phyloP scores from a whole-genome alignment of 164 flowering plant species.

The Annona cherimola region DNA sequence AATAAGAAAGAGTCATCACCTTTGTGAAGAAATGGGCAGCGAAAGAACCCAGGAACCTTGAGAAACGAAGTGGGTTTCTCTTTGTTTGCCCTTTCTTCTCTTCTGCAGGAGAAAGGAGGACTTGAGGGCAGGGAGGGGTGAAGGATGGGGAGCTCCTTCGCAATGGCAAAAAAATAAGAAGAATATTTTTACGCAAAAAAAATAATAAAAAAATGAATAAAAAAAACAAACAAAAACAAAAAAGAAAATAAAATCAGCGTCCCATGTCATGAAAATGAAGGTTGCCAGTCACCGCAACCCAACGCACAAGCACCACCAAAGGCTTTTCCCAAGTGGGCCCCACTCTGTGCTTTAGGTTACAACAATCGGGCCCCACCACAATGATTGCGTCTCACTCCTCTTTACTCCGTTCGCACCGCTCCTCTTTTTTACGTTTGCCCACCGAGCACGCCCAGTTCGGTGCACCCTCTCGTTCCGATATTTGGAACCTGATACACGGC shows the following conservation, averaged over 20 bases:
- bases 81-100: neutral
- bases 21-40: neutral
- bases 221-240: too few relatives aligned
- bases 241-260: neutral
- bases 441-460: too few relatives aligned
- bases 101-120: neutral
- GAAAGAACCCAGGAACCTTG: neutral
- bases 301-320: conserved; percentile 1
- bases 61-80: neutral
- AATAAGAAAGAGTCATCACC: neutral
- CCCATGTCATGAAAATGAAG: conserved; percentile 1
- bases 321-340: neutral
- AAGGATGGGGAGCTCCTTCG: neutral
- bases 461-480: too few relatives aligned
- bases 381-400: neutral
- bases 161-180: neutral
- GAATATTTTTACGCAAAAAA: too few relatives aligned
- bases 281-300: neutral
- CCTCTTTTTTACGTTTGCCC: neutral
- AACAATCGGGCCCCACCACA: conserved; percentile 2
- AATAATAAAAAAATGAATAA: too few relatives aligned
- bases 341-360: conserved; percentile 1
- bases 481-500: too few relatives aligned
- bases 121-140: neutral
- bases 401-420: neutral